Evolutionary conservation across 176 grass and related monocot species (phyloP).

Genomic region (sorghum (Sorghum bicolor)): Sorghum_bicolor_NCBIv3 NC_012877.2:7425501-7426000

Average conservation of each 20-base stretch:
- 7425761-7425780: not conserved
- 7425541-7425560: slow-evolving; percentile 76
- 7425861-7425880: not conserved
- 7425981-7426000: not conserved
- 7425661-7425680: slow-evolving; percentile 33
- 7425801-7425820: not conserved
- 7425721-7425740: not conserved
- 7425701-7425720: no score
- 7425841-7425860: no score
- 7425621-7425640: slow-evolving; percentile 63
- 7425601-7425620: slow-evolving; percentile 74
- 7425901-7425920: not conserved
- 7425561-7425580: slow-evolving; percentile 65
- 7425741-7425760: not conserved
- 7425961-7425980: not conserved
- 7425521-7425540: slow-evolving; percentile 53
- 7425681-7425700: not conserved
- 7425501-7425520: slow-evolving; percentile 61
- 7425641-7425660: slow-evolving; percentile 86
- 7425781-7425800: not conserved
- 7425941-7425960: not conserved
- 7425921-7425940: not conserved
- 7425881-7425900: not conserved
- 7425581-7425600: slow-evolving; percentile 88
- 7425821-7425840: no score